phyloP scores from a whole-genome alignment of 441 rosid species.

The Macaranga tanarius region DNA sequence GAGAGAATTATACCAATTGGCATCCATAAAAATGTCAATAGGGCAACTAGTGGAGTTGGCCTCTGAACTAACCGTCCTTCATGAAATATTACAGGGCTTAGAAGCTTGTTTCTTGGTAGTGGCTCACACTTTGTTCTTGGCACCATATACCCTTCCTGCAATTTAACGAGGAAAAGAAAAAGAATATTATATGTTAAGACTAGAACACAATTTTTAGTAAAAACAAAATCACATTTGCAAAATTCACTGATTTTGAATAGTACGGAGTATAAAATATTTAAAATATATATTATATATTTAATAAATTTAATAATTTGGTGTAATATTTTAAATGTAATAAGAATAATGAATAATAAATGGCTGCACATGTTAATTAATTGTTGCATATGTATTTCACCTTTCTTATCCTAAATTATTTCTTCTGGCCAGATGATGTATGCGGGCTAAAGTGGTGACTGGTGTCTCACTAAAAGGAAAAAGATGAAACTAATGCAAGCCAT shows the following conservation, averaged over 20 bases:
- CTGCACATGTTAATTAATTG: too few relatives aligned
- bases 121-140: slow-evolving; percentile 69
- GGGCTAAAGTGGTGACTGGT: neutral
- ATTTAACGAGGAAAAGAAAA: neutral
- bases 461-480: too few relatives aligned
- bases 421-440: neutral
- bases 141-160: slow-evolving; percentile 88
- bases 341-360: too few relatives aligned
- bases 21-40: slow-evolving; percentile 78
- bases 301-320: too few relatives aligned
- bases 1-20: slow-evolving; percentile 75
- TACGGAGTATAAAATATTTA: too few relatives aligned
- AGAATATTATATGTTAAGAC: neutral
- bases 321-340: too few relatives aligned
- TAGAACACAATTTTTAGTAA: too few relatives aligned
- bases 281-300: too few relatives aligned
- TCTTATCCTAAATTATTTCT: neutral
- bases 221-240: too few relatives aligned
- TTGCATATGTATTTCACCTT: too few relatives aligned
- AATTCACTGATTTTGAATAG: too few relatives aligned
- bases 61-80: slow-evolving; percentile 87
- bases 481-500: neutral
- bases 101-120: slow-evolving; percentile 68
- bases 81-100: slow-evolving; percentile 80
- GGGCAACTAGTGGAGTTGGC: slow-evolving; percentile 75